Percentiles rank a stretch among this genome's conserved stretches.
Evolutionary conservation across 257 asterid genomes (phyloP).

Genomic region (Rauvolfia tetraphylla): DNA sequence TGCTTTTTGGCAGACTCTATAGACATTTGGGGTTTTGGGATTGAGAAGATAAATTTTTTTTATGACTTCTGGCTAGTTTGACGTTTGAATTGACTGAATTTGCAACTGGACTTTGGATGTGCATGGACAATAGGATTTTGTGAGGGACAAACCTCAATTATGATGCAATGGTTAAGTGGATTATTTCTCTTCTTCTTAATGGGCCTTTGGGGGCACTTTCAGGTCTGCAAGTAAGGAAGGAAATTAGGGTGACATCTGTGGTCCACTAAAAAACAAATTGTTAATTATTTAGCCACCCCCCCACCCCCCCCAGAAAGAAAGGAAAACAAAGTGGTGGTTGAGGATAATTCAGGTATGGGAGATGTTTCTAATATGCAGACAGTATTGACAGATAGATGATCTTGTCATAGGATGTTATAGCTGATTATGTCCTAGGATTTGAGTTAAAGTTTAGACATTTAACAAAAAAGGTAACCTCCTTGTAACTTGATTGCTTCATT

Average conservation of each 20-base stretch:
- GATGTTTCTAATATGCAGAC: not conserved
- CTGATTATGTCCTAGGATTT: too few relatives aligned
- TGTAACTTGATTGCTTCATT: not conserved
- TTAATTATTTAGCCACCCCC: too few relatives aligned
- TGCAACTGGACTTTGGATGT: not conserved
- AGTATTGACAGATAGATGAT: not conserved
- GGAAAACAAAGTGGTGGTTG: not conserved
- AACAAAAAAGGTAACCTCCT: not conserved
- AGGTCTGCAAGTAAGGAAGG: not conserved
- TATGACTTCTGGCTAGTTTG: not conserved
- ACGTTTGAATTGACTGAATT: not conserved
- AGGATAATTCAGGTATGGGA: not conserved
- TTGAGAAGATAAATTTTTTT: not conserved
- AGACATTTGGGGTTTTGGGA: not conserved
- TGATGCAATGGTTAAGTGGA: not conserved
- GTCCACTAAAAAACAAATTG: not conserved
- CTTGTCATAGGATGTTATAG: not conserved
- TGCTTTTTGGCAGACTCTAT: not conserved
- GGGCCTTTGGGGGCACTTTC: not conserved
- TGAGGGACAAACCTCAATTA: not conserved
- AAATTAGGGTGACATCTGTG: not conserved
- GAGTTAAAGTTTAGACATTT: too few relatives aligned
- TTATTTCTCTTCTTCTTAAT: not conserved
- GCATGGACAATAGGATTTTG: too few relatives aligned
- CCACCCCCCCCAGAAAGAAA: too few relatives aligned